A percentile compares a stretch with the other conserved stretches of the same genome.
Conservation (phyloP, 371 early-diverging fungal genomes). For the Apophysomyces sp. region DNA sequence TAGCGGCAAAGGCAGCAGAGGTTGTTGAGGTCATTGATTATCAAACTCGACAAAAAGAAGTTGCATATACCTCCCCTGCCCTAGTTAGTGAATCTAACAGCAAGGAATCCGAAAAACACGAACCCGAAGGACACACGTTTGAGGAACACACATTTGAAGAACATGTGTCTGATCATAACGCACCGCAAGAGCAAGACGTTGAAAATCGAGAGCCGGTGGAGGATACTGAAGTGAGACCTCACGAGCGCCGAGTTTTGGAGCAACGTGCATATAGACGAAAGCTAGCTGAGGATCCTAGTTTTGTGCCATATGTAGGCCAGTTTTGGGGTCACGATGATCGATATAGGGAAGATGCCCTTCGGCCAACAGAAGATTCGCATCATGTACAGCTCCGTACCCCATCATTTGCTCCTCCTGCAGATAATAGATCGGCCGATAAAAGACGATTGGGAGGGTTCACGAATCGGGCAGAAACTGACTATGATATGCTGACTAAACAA, state of each 20-base stretch:
- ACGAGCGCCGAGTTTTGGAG: conserved; percentile 33
- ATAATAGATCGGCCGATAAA: not conserved
- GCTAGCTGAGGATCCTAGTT: conserved; percentile 58
- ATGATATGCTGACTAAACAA: conserved; percentile 7
- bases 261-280: conserved; percentile 55
- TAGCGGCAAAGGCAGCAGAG: not conserved
- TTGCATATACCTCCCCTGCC: not conserved
- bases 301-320: conserved; percentile 56
- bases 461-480: not conserved
- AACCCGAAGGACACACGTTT: not conserved
- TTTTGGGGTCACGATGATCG: conserved; percentile 66
- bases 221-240: not conserved
- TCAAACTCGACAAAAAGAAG: not conserved
- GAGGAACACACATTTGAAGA: not conserved
- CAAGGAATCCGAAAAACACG: not conserved
- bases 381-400: not conserved
- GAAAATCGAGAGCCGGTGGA: not conserved
- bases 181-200: not conserved
- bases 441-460: not conserved
- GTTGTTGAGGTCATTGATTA: not conserved
- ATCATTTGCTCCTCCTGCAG: not conserved
- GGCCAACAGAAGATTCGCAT: not conserved
- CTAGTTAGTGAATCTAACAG: not conserved
- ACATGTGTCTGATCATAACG: not conserved
- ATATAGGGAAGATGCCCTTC: conserved; percentile 46